A percentile compares a stretch with the other conserved stretches of the same genome.
Conservation (phyloP, 225 moss, liverwort and hornwort genomes). For the Bryum argenteum region DNA sequence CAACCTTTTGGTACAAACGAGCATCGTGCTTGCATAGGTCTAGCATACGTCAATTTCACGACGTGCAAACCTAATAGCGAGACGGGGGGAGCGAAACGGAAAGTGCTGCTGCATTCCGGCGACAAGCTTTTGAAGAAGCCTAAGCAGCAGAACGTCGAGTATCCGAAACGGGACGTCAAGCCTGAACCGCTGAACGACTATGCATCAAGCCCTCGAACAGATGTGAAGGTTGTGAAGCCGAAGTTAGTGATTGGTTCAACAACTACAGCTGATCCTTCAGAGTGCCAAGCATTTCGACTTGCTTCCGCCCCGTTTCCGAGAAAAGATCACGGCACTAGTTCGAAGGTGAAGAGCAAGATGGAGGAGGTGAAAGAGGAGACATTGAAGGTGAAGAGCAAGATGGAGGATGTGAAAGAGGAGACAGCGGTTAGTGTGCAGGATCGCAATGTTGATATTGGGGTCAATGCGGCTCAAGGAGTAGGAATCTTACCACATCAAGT, state of each 20-base stretch:
- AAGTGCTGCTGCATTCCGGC: slow-evolving; percentile 22
- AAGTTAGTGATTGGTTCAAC: slow-evolving; percentile 40
- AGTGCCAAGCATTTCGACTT: slow-evolving; percentile 32
- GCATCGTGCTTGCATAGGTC: slow-evolving; percentile 56
- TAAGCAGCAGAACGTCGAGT: slow-evolving; percentile 23
- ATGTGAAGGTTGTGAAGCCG: slow-evolving; percentile 29
- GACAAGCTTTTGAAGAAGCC: slow-evolving; percentile 28
- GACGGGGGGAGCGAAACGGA: slow-evolving; percentile 33
- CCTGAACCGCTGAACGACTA: slow-evolving; percentile 32
- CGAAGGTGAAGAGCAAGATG: slow-evolving; percentile 24
- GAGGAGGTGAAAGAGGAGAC: slow-evolving; percentile 23
- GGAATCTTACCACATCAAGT: slow-evolving; percentile 30
- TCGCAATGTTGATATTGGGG: slow-evolving; percentile 39
- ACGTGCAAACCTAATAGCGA: slow-evolving; percentile 41
- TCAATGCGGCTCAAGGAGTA: slow-evolving; percentile 53
- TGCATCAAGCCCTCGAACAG: slow-evolving; percentile 13
- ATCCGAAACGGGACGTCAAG: slow-evolving; percentile 23
- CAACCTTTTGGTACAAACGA: slow-evolving; percentile 58
- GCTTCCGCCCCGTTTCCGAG: slow-evolving; percentile 31
- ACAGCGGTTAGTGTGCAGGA: background rate
- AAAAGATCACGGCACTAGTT: slow-evolving; percentile 24
- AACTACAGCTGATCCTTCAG: slow-evolving; percentile 10
- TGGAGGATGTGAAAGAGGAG: slow-evolving; percentile 27
- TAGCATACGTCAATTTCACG: slow-evolving; percentile 47
- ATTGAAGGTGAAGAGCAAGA: slow-evolving; percentile 19